These are phyloP conservation scores for Astragalus glycyphyllos DNA, from an alignment of 306 rosid genomes.

Conservation along the genomic window DNA sequence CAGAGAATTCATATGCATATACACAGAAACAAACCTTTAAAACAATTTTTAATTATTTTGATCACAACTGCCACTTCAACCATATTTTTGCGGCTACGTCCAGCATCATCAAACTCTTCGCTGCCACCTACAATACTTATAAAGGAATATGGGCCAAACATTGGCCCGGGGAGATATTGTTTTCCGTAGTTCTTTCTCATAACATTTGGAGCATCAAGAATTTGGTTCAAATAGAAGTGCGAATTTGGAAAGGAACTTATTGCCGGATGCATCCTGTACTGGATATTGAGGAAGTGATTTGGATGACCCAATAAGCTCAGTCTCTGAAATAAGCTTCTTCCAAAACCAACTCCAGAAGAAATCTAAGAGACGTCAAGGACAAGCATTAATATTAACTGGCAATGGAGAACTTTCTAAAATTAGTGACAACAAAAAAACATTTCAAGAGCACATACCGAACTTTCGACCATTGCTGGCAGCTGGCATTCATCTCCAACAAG, in stretches of 20 bases:
- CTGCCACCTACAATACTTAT: constrained; percentile 70
- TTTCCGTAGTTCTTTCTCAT: constrained; percentile 49
- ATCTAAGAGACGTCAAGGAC: constrained; percentile 46
- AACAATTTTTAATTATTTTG: constrained; percentile 57
- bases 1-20: neutral
- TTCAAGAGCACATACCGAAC: constrained; percentile 55
- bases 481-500: constrained; percentile 85
- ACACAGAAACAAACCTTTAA: constrained; percentile 54
- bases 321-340: constrained; percentile 82
- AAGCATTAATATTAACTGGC: constrained; percentile 5
- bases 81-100: constrained; percentile 71
- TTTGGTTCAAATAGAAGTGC: constrained; percentile 55
- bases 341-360: constrained; percentile 62
- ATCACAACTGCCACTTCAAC: constrained; percentile 67
- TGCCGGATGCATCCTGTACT: constrained; percentile 87
- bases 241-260: constrained; percentile 76
- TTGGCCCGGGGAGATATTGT: constrained; percentile 57
- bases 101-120: constrained; percentile 74
- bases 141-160: constrained; percentile 83
- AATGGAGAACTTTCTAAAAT: neutral
- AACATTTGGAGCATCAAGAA: constrained; percentile 66
- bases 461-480: constrained; percentile 72
- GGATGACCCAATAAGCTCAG: constrained; percentile 55
- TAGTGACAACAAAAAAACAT: neutral
- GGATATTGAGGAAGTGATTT: constrained; percentile 65